phyloP scores from a whole-genome alignment of 495 filamentous ascomycete genomes.

The Massariosphaeria phaeospora region DNA sequence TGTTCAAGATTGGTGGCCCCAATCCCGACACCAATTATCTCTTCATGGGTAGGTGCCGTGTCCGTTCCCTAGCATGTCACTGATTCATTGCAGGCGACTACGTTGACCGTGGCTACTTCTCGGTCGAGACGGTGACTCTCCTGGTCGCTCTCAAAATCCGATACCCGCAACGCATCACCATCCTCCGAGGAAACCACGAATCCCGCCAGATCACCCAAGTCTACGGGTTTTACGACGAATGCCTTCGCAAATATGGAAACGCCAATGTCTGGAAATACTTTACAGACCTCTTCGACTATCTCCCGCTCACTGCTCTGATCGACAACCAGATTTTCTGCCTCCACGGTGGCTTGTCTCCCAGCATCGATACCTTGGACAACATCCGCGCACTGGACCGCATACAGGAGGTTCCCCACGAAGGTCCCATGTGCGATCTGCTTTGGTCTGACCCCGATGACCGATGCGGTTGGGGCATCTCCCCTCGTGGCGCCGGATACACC shows the following conservation, averaged over 20 bases:
- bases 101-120: constrained; percentile 97
- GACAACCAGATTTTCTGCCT: constrained; percentile 99
- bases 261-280: constrained; percentile 99
- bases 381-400: constrained; percentile 93
- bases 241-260: constrained; percentile 89
- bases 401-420: constrained; percentile 97
- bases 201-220: constrained; percentile 96
- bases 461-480: constrained; percentile 97
- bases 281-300: constrained; percentile 98
- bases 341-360: constrained; percentile 91
- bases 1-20: constrained; percentile 92
- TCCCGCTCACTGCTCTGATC: constrained; percentile 95
- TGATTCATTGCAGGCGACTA: constrained; percentile 64
- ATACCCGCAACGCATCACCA: constrained; percentile 94
- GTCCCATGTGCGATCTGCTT: constrained; percentile 96
- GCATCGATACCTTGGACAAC: constrained; percentile 97
- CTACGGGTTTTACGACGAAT: constrained; percentile 99
- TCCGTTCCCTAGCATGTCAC: not conserved
- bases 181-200: constrained; percentile 96
- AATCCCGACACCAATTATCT: constrained; percentile 97
- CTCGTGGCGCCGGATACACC: constrained; percentile 94
- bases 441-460: constrained; percentile 98
- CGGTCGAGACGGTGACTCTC: constrained; percentile 90
- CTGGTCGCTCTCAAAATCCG: constrained; percentile 94
- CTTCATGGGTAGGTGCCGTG: constrained; percentile 51